Base-by-base conservation (phyloP, 2,329 filamentous ascomycete genomes). In the Gremmenia infestans region DNA sequence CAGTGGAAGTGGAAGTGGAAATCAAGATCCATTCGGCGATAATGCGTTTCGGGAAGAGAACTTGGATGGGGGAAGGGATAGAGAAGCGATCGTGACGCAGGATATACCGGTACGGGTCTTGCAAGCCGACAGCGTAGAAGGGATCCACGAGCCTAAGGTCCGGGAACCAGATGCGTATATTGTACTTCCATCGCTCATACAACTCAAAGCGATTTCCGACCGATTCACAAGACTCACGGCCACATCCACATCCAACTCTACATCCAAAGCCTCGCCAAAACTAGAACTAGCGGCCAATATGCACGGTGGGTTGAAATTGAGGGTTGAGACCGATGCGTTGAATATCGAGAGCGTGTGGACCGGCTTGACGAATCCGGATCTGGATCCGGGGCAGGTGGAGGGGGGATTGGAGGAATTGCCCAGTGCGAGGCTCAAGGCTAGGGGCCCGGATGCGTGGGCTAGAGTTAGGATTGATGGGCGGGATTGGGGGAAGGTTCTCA, bases 51-150 rank as follows among this genome's bases (percentile, higher is more conserved):
- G 74, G 56, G 74, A 82, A 53, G 71, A 74, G 61, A 67, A 65
- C 28, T 72, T 85, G 23, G 82, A 80, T 70, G 83, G 76, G 62
- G 74, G 77, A 45, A 79, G 87, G 55, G 89, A 93, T 67, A 86
- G 91, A 64, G 92, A 97, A 71, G 96, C 94, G 60, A 81, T 95
- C 65, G 88, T 99, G 67, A 96, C 91, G 0, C 94, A 99, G 69
- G 91, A 97, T 72, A 88, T 99, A 40, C 94, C 94, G n/a, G 88
- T 97, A 45, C 87, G 92, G 17, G 91, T 99, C 1, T 81, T 99
- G 9, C 85, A 89, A 56, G 86, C 89, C 2, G 83, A 88, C 52
- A 87, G 84, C 0, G 91, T 97, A n/a, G 89, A 94, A 67, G 88
- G 86, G n/a, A 85, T 97, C 60, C 91, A 96, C 75, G 93, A 99